Base-by-base conservation (phyloP, 768 basidiomycete genomes). In the Mycena haematopus region DNA sequence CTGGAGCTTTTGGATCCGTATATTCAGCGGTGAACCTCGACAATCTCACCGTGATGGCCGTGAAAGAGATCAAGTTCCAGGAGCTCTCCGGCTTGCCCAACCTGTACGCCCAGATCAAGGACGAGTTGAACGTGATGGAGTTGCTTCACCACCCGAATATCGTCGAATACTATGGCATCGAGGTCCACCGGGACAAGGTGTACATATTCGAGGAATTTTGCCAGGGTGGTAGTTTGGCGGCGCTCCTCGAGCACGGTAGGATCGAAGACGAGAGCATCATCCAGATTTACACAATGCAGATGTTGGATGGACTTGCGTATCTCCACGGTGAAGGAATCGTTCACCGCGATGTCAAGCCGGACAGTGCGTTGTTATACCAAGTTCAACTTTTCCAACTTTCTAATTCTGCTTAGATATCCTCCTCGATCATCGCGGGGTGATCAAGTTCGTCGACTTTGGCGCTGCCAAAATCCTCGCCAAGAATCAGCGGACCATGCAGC, bases 1-100 rank as follows among this genome's bases (percentile, higher is more conserved):
- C 95, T n/a, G 97, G 97, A 17, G 96, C 97, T 10, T 98, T 97
- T 75, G 97, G 97, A 22, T 96, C 93, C n/a, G 97, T 99, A n/a
- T 99, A 99, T 74, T 86, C 95, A 50, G 97, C 96, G 19, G 91
- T 98, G 76, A 99, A 99, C 73, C 83, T 99, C 58, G 97, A 99
- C 72, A 90, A 92, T 1, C 94, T 96, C 49, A 91, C 92, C 45
- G 86, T 98, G 63, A 98, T 99, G 95, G 97, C 97, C 10, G 97
- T 98, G 70, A 99, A 99, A 78, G 97, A 99, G 79, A 95, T 99
- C 74, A 94, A 95, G 62, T 96, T 96, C 75, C 95, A 96, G 72
- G 96, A 98, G 73, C 79, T 96, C 14, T 88, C 93, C 6, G 93
- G 93, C 21, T 78, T 94, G 54, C 92, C 96, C 4, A 93, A 87